phyloP scores from a whole-genome alignment of 768 basidiomycete species.

The Tulasnella sp. region DNA sequence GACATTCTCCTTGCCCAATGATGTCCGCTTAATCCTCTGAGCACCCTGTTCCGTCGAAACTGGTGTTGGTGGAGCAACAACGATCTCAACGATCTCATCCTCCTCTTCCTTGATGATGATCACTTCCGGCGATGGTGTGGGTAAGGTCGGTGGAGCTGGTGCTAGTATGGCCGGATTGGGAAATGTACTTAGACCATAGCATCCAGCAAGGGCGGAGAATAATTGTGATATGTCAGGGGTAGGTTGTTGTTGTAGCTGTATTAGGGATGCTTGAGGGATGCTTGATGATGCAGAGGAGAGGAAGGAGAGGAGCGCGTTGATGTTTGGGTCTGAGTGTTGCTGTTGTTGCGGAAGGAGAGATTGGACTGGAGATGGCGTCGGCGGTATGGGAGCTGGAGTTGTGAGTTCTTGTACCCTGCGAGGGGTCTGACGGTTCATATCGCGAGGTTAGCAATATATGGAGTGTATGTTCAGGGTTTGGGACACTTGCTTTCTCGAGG shows the following conservation, averaged over 20 bases:
- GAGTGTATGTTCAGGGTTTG: neutral
- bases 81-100: constrained; percentile 5
- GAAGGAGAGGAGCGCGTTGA: constrained; percentile 2
- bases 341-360: neutral
- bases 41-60: neutral
- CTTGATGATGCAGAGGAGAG: neutral
- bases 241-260: neutral
- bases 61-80: neutral
- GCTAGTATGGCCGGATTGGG: neutral
- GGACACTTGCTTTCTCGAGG: neutral
- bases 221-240: neutral
- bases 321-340: neutral
- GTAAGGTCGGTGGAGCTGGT: neutral
- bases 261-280: neutral
- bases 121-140: neutral
- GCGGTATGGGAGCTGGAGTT: neutral
- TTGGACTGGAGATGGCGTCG: neutral
- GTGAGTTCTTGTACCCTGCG: neutral
- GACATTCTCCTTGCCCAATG: neutral
- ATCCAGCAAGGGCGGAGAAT: neutral
- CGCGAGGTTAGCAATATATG: neutral
- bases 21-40: neutral
- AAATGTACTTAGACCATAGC: neutral
- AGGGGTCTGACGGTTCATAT: neutral
- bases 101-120: constrained; percentile 5